phyloP scores from a whole-genome alignment of 2,329 filamentous ascomycete species.

The Drechslerella stenobrocha region DNA sequence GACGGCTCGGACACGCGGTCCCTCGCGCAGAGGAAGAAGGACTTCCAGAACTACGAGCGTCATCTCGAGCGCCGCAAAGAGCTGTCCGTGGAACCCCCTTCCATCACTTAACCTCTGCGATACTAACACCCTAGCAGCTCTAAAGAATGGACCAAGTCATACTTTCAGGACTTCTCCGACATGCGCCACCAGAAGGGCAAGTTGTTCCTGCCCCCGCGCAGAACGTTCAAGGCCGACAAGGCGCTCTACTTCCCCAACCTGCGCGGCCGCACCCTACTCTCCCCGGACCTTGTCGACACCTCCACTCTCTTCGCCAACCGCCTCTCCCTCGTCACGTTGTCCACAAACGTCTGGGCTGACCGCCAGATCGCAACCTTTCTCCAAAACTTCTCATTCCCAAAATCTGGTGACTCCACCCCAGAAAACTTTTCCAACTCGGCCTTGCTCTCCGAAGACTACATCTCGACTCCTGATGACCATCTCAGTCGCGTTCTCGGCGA shows the following conservation, averaged over 20 bases:
- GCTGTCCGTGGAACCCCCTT: constrained; percentile 62
- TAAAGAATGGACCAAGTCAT: constrained; percentile 77
- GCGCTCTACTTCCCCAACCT: constrained; percentile 95
- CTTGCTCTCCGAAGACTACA: constrained; percentile 33
- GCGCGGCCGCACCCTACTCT: constrained; percentile 73
- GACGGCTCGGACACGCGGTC: constrained; percentile 72
- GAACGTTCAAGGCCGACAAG: constrained; percentile 78
- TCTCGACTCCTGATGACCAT: constrained; percentile 36
- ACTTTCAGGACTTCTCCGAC: constrained; percentile 94
- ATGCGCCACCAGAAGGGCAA: constrained; percentile 82
- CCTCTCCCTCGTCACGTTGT: constrained; percentile 77
- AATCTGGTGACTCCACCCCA: background rate
- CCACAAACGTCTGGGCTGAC: constrained; percentile 83
- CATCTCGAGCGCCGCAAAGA: constrained; percentile 75
- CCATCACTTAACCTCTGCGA: background rate
- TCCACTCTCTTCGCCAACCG: constrained; percentile 73
- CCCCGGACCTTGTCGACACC: constrained; percentile 66
- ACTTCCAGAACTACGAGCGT: constrained; percentile 83
- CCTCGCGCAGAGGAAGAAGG: constrained; percentile 69
- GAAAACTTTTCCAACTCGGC: constrained; percentile 52
- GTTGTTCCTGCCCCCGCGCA: constrained; percentile 80
- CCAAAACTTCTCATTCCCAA: constrained; percentile 57
- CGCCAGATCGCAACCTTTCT: constrained; percentile 75
- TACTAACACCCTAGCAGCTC: constrained; percentile 60
- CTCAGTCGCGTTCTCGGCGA: constrained; percentile 31